These are phyloP conservation scores for Phyllostachys edulis DNA, from an alignment of 176 grass and related monocot species.

Conservation along the genomic window DNA sequence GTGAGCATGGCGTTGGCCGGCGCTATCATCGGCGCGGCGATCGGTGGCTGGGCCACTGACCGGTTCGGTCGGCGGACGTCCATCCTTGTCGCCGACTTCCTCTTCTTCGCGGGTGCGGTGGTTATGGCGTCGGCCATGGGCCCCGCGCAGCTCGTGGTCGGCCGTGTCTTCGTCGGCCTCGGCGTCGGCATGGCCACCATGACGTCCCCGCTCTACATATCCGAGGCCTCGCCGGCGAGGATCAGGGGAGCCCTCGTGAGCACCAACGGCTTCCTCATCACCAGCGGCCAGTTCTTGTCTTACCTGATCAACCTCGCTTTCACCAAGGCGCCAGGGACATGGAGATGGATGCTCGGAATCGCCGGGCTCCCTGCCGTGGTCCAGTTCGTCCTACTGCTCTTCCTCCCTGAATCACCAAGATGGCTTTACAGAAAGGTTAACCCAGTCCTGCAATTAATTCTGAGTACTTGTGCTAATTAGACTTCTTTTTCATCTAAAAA, in stretches of 20 bases:
- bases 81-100: constrained; percentile 58
- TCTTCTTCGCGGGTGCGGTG: constrained; percentile 76
- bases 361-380: constrained; percentile 67
- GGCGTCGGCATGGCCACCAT: constrained; percentile 93
- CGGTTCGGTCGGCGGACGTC: constrained; percentile 60
- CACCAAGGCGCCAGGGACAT: constrained; percentile 78
- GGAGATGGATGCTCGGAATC: constrained; percentile 92
- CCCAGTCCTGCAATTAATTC: neutral
- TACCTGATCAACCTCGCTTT: constrained; percentile 89
- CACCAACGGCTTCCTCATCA: constrained; percentile 85
- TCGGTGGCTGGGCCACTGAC: constrained; percentile 80
- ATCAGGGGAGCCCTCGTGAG: constrained; percentile 80
- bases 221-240: constrained; percentile 73
- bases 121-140: constrained; percentile 59
- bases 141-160: constrained; percentile 51
- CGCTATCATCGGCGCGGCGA: constrained; percentile 76
- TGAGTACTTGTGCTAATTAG: too few species aligned
- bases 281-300: constrained; percentile 83
- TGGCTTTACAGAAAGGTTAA: constrained; percentile 82
- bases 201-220: constrained; percentile 87
- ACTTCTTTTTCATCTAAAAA: neutral
- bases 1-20: constrained; percentile 90
- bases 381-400: constrained; percentile 71
- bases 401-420: constrained; percentile 72
- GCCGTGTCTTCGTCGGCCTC: constrained; percentile 70